Base-by-base conservation (phyloP, 805 yeast genomes). In the Wickerhamiella galacta region DNA sequence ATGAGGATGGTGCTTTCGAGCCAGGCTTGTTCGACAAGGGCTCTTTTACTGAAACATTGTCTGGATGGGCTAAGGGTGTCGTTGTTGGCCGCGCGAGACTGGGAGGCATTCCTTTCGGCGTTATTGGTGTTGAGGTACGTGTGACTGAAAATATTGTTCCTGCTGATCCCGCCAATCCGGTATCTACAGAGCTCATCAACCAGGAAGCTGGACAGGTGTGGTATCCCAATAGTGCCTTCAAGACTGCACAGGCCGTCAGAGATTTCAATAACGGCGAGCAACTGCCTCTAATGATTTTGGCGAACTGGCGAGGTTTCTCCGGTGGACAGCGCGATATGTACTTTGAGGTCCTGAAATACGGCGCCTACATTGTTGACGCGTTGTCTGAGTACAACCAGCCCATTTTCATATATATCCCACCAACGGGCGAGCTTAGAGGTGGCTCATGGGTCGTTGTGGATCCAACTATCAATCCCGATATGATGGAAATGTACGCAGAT, bases 251-350 rank as follows among this genome's bases (percentile, higher is more conserved):
- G 64, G 96, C 98, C 16, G 87, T 90, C 49, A 77, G 76, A 44
- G 98, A 90, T 56, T 90, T 90, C 72, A 90, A 90, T 68, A 64
- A 82, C 53, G 99, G 99, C 67, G 99, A 90, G 60, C 87, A 85
- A 60, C 68, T 90, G 52, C 99, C 99, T 42, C 67, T 90, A 58
- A 80, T 90, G 93, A 82, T 90, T 45, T 64, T 90, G 47, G 98
- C 98, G 39, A 90, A 90, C 71, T 90, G 99, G 99, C 80, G 99
- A 74, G 99, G 99, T 52, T 90, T 90, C 74, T 82, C 95, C 45
- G 98, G 99, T 66, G 98, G 99, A 57, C 99, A 90, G 67, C 80
- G 95, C 56, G 99, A 90, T 60, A 90, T 90, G 99, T 92, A 78
- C 69, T 82, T 85, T 51, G 99, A 90, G 64, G 93, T 90, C 28